phyloP scores from a whole-genome alignment of 2,329 filamentous ascomycete species.

The Penicillium sp. region DNA sequence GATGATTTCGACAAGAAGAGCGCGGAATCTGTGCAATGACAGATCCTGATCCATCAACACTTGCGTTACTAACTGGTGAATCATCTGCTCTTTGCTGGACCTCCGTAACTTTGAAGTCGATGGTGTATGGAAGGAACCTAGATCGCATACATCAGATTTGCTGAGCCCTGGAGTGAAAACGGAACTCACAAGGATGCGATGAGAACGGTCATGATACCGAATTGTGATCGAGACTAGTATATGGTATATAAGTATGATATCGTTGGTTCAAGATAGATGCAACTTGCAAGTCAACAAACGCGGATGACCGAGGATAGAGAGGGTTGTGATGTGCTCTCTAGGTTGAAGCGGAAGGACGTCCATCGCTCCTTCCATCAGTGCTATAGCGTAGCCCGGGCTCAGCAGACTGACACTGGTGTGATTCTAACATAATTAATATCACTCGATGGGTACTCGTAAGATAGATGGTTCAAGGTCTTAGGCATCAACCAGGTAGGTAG shows the following conservation, averaged over 20 bases:
- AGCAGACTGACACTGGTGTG: no score
- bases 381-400: no score
- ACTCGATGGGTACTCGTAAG: no score
- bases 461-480: no score
- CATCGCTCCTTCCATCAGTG: no score
- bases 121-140: slow-evolving; percentile 39
- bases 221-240: neutral
- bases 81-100: slow-evolving; percentile 21
- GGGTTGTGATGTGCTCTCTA: neutral
- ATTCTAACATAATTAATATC: no score
- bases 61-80: slow-evolving; percentile 24
- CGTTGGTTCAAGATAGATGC: neutral
- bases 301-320: no score
- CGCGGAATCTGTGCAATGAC: slow-evolving; percentile 27
- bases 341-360: slow-evolving; percentile 1
- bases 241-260: neutral
- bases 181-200: slow-evolving; percentile 35
- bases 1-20: slow-evolving; percentile 16
- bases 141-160: neutral
- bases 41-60: slow-evolving; percentile 21
- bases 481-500: no score
- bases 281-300: neutral
- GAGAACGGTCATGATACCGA: slow-evolving; percentile 32
- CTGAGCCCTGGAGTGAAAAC: neutral
- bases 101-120: slow-evolving; percentile 33